Percentiles rank a stretch among this genome's conserved stretches.
Evolutionary conservation across 2,329 filamentous ascomycete genomes (phyloP).

Genomic region (Colletotrichum sansevieriae): DNA sequence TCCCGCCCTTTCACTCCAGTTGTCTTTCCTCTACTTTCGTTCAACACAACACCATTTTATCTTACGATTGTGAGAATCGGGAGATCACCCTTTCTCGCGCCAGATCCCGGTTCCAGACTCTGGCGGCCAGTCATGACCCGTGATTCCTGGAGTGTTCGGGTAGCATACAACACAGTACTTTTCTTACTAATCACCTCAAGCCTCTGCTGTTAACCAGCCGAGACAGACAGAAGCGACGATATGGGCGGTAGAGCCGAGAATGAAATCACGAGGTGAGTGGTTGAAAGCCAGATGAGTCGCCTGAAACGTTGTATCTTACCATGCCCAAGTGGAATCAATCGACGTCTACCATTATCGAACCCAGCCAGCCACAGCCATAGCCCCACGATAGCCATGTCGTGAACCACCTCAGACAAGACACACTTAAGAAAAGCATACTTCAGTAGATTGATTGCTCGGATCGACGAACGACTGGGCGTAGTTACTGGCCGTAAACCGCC

Average conservation of each 20-base stretch:
- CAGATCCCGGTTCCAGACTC: constrained; percentile 14
- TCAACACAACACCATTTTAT: constrained; percentile 27
- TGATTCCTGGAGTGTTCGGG: background rate
- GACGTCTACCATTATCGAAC: background rate
- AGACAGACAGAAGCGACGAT: background rate
- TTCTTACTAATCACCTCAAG: too few species aligned
- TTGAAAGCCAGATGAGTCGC: constrained; percentile 8
- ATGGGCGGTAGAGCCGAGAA: background rate
- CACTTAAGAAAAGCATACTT: background rate
- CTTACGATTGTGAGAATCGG: constrained; percentile 22
- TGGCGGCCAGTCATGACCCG: too few species aligned
- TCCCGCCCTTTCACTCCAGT: constrained; percentile 14
- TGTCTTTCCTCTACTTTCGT: constrained; percentile 19
- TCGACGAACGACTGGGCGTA: constrained; percentile 20
- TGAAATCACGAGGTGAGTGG: background rate
- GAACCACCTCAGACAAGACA: background rate
- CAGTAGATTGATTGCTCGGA: constrained; percentile 22
- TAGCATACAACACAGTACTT: too few species aligned
- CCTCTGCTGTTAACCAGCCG: constrained; percentile 9
- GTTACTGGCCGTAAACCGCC: background rate
- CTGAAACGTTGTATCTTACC: constrained; percentile 11
- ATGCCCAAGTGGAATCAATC: constrained; percentile 7
- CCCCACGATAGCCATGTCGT: constrained; percentile 14
- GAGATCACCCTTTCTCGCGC: constrained; percentile 22
- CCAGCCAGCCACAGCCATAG: background rate